Base-by-base conservation (phyloP, 75 land plant species). In the Picea sitchensis region DNA sequence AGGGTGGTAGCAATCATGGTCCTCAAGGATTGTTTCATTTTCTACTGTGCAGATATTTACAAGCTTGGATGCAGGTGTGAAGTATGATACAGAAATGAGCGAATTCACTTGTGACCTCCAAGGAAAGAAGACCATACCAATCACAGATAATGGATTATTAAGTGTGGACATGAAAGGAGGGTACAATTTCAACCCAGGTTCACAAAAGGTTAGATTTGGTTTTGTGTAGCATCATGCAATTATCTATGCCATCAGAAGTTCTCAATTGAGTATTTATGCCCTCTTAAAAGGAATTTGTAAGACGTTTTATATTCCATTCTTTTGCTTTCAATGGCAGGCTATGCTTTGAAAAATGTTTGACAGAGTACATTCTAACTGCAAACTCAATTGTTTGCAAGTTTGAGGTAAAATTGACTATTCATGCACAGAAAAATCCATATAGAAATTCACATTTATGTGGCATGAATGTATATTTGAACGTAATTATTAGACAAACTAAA, bases 121-220 rank as follows among this genome's bases (percentile, higher is more conserved):
- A 75, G 88, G 83, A 26, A 87, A 87, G 81, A 87, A 85, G 85
- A 85, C 87, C 14, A 23, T 87, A 61, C 87, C 87, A 58, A 26
- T 87, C 51, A 85, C 87, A 31, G 79, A 82, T 61, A 87, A 81
- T 79, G 88, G 88, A 34, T 75, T 84, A 78, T 65, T 87, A 3
- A 81, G 88, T 32, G 74, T 87, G 71, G 88, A 87, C 63, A 58
- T 84, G 14, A 87, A 85, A 67, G 87, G 84, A 13, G 84, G 89
- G 15, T 87, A 80, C 78, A 84, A 82, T 68, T 81, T 81, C 85
- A 87, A 85, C 75, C 89, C 89, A 38, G 80, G 84, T 44, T 78
- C 77, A 38, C 85, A 79, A 67, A 56, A 81, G 84, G 89, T 87
- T 60, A 57, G 83, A 69, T 69, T 69, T 47, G 51, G 5, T 38